Evolutionary conservation across 495 filamentous ascomycete species (phyloP).

Genomic region (Neurospora sp.): DNA sequence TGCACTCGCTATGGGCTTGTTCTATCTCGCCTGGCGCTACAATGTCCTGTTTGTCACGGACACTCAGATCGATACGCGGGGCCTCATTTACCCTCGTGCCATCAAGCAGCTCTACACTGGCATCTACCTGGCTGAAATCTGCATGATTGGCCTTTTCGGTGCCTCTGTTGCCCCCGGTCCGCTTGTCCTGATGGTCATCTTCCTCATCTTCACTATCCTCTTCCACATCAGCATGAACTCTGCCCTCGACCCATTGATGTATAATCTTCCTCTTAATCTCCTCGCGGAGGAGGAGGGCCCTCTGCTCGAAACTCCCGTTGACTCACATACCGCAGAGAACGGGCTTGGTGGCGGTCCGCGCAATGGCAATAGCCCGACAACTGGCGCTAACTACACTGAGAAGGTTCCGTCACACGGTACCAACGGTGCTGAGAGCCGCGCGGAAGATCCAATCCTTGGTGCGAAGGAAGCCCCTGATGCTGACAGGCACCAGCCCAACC

Average conservation of each 20-base stretch:
- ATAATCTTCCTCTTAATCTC: conserved; percentile 62
- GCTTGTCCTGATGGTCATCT: conserved; percentile 70
- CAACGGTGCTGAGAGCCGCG: conserved; percentile 16
- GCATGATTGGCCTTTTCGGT: conserved; percentile 84
- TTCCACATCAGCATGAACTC: conserved; percentile 75
- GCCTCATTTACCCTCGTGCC: conserved; percentile 76
- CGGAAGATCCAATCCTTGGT: conserved; percentile 15
- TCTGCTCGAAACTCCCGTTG: conserved; percentile 26
- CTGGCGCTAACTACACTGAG: conserved; percentile 14
- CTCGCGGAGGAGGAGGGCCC: conserved; percentile 50
- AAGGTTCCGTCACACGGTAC: conserved; percentile 21
- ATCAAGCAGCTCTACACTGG: conserved; percentile 86
- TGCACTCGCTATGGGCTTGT: conserved; percentile 69
- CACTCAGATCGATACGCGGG: conserved; percentile 78
- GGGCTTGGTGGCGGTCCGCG: neutral
- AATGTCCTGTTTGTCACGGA: conserved; percentile 90
- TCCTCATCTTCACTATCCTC: conserved; percentile 69
- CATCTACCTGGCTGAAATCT: conserved; percentile 74
- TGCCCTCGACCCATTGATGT: conserved; percentile 69
- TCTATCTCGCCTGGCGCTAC: conserved; percentile 93
- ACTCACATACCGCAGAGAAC: conserved; percentile 5
- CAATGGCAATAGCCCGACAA: conserved; percentile 11
- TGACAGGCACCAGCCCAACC: neutral
- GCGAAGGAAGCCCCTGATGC: conserved; percentile 1
- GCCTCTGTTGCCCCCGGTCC: conserved; percentile 64